Evolutionary conservation across 352 stramenopile genomes (phyloP), one percentile per base, ranked within the genome.

Genomic region (Globisporangium orthogonon): DNA sequence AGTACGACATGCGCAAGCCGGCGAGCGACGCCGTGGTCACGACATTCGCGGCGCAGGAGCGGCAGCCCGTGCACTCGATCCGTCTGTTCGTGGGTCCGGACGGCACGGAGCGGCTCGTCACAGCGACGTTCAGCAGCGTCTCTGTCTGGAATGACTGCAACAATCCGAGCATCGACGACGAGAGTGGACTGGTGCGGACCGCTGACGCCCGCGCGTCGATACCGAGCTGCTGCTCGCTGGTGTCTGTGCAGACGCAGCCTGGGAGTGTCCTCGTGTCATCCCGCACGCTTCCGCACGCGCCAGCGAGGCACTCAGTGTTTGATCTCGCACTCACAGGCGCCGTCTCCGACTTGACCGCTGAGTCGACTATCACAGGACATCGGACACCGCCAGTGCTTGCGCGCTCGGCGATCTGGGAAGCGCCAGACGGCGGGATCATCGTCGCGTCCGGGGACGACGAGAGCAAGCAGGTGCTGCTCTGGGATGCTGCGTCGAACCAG

Each of bases 41-140:
- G 39, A 62, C 35, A 10, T 82, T 81, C 49, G 49, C 52, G 4
- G 60, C 78, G 7, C 71, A 66, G 1, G 61, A 80, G 51, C 60
- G 63, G 11, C 77, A 87, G 55, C 76, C 76, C 1, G 76, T 87
- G 56, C 77, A 87, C 43, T 75, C 73, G 6, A 65, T 80, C 6
- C 67, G 76, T 29, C 41, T 75, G 41, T 76, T 82, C 47, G 44
- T 53, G 43, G 65, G 7, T 29, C 31, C 41, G 3, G 62, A 74
- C 47, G 62, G 41, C 30, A 62, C 50, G 4, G 71, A 86, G 48
- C 60, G 60, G 17, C 57, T 86, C 13, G 71, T 63, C 49, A 73
- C 73, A 0, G 73, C 71, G 6, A 82, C 73, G 37, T 78, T 86
- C 35, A 68, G 62, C 9, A 56, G 67, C 0, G 44, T 83, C 1